A percentile compares a stretch with the other conserved stretches of the same genome.
These are phyloP conservation scores for Amauroascus verrucosus DNA, from an alignment of 2,329 filamentous ascomycete genomes.

Conservation along the genomic window DNA sequence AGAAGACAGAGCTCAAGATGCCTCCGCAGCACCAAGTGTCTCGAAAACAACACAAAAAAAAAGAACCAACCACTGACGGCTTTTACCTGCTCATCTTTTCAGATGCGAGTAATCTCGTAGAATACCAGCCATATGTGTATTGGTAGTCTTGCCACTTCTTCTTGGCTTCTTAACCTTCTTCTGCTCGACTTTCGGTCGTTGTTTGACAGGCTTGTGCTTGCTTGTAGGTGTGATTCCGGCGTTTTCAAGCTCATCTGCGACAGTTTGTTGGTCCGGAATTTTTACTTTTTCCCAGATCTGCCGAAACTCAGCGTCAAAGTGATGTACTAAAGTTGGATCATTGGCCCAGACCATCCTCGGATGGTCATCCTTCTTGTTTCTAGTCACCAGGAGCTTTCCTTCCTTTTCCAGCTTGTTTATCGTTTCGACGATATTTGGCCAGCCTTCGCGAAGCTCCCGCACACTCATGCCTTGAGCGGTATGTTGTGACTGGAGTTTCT, in stretches of 20 bases:
- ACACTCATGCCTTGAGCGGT: slow-evolving; percentile 73
- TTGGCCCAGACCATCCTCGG: slow-evolving; percentile 83
- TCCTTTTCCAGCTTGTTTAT: slow-evolving; percentile 68
- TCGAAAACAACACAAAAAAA: no score
- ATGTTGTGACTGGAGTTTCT: slow-evolving; percentile 68
- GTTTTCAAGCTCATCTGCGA: slow-evolving; percentile 64
- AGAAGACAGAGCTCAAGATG: not conserved
- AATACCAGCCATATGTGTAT: slow-evolving; percentile 74
- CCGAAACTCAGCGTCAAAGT: slow-evolving; percentile 73
- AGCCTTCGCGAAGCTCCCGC: slow-evolving; percentile 90
- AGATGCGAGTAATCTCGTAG: slow-evolving; percentile 60
- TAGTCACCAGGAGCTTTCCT: slow-evolving; percentile 71
- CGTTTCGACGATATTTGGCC: slow-evolving; percentile 70
- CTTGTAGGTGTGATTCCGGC: slow-evolving; percentile 77
- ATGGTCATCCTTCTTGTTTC: slow-evolving; percentile 85
- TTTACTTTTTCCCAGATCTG: slow-evolving; percentile 71
- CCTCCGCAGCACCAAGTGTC: not conserved
- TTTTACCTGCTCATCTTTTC: slow-evolving; percentile 24
- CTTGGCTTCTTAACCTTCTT: slow-evolving; percentile 68
- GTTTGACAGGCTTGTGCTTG: slow-evolving; percentile 59
- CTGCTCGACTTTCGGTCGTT: slow-evolving; percentile 45
- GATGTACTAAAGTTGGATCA: slow-evolving; percentile 63
- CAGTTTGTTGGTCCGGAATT: slow-evolving; percentile 63
- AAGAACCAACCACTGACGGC: no score
- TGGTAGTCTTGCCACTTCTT: slow-evolving; percentile 69